Percentiles rank a stretch among this genome's conserved stretches.
Evolutionary conservation across 2,329 filamentous ascomycete species (phyloP).

Genomic region (Tolypocladium inflatum): DNA sequence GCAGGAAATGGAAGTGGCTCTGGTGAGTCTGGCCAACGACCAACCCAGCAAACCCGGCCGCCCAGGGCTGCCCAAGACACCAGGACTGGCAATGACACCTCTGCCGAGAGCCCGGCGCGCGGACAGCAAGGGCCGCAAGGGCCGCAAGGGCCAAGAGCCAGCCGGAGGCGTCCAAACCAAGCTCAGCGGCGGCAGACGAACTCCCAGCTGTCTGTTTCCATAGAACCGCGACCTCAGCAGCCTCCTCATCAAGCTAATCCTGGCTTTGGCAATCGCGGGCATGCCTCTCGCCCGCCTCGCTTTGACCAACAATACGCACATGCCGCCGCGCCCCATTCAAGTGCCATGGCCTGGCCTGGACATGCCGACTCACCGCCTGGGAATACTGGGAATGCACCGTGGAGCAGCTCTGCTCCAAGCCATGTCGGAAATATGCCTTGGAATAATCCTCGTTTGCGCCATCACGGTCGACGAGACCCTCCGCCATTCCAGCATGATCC

Average conservation of each 20-base stretch:
- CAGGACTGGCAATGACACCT: not conserved
- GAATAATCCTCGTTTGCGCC: not conserved
- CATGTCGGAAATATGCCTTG: not conserved
- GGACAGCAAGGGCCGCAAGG: not conserved
- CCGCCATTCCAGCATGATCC: constrained; percentile 14
- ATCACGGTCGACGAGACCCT: constrained; percentile 1
- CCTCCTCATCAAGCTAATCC: constrained; percentile 2
- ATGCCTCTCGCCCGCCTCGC: not conserved
- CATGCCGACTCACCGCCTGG: not conserved
- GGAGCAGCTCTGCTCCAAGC: not conserved
- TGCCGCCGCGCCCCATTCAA: not conserved
- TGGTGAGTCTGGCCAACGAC: not conserved
- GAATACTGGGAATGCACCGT: not conserved
- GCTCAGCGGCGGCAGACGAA: constrained; percentile 55
- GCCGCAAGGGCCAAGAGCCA: constrained; percentile 16
- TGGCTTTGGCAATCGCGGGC: not conserved
- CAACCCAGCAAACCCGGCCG: not conserved
- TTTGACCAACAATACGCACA: not conserved
- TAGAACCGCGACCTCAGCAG: constrained; percentile 35
- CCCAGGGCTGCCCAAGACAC: not conserved
- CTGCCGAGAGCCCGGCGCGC: not conserved
- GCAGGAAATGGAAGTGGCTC: constrained; percentile 1
- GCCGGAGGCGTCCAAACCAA: constrained; percentile 48
- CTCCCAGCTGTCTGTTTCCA: constrained; percentile 45
- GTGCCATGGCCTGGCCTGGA: not conserved